These are phyloP conservation scores for Coprinopsis sp. DNA, from an alignment of 768 basidiomycete genomes.

Conservation along the genomic window DNA sequence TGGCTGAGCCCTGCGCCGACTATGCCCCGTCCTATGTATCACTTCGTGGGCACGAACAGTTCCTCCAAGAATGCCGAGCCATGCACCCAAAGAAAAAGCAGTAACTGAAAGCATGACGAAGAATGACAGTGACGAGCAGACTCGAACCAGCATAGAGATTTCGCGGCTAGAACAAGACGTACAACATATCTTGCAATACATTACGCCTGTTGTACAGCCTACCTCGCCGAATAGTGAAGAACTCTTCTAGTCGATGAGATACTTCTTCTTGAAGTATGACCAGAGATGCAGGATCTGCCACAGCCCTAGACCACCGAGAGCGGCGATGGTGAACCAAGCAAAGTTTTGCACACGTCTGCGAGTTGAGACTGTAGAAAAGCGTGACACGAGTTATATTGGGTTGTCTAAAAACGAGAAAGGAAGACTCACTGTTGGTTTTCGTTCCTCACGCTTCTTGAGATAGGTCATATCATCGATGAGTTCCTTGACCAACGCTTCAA, in stretches of 20 bases:
- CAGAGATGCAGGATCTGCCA: slow-evolving; percentile 97
- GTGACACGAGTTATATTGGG: slow-evolving; percentile 4
- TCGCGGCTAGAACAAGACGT: no score
- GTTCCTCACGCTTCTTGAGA: slow-evolving; percentile 84
- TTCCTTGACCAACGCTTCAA: slow-evolving; percentile 93
- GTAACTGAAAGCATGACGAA: no score
- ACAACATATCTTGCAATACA: no score
- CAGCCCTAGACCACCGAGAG: slow-evolving; percentile 72
- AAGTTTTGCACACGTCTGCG: slow-evolving; percentile 89
- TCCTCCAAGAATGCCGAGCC: no score
- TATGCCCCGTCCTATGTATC: no score
- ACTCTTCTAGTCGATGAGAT: slow-evolving; percentile 83
- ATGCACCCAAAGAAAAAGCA: no score
- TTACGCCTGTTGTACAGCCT: no score
- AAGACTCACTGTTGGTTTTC: slow-evolving; percentile 79
- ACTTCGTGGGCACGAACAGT: no score
- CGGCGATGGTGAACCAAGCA: slow-evolving; percentile 80
- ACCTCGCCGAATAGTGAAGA: no score
- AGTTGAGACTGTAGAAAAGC: slow-evolving; percentile 67
- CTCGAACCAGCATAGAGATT: no score
- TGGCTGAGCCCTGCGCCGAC: no score
- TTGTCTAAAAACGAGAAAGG: background rate
- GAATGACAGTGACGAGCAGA: no score
- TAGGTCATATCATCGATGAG: slow-evolving; percentile 91
- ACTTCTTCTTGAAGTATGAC: slow-evolving; percentile 94